Base-by-base conservation (phyloP, 768 basidiomycete genomes). In the Rhodotorula babjevae region DNA sequence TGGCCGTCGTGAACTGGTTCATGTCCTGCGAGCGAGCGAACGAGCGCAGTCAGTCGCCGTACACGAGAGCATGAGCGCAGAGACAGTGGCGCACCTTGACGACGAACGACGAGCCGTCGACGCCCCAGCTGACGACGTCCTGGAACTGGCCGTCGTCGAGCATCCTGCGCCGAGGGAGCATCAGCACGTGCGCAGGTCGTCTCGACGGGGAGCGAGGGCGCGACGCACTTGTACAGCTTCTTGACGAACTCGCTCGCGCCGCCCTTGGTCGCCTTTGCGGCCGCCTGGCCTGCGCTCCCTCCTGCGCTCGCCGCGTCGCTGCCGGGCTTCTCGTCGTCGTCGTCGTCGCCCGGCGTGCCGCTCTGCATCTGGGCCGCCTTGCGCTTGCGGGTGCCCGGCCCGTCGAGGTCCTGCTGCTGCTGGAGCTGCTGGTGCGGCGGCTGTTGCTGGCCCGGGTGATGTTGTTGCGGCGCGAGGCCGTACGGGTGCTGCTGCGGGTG, bases 1-100 rank as follows among this genome's bases (percentile, higher is more conserved):
- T 90, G 40, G 84, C 61, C 81, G 92, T 93, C 50, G 93, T 93
- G 82, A 95, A 95, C 78, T 93, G 92, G 82, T 92, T 94, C 90
- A 94, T 94, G 84, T 94, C 93, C 86, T 85, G 75, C 21, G 25
- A 44, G 46, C n/a, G 53, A 3, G 27, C 27, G n/a, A n/a, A 1
- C 21, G 19, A 21, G 36, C 12, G 36, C 8, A 46, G n/a, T 42
- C 29, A 19, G 42, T 6, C 25, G n/a, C n/a, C n/a, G n/a, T n/a
- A n/a, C n/a, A n/a, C n/a, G 36, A 36, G 9, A 36, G 56, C 36
- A n/a, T 14, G 53, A 21, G 5, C 65, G 8, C 10, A n/a, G 46
- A n/a, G 40, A n/a, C 12, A 31, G 15, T 0, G 18, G 63, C 81
- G 49, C 49, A 84, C 84, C 82, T 94, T 94, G 75, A 95, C 92